Base-by-base conservation (phyloP, 371 early-diverging fungal species). In the Lichtheimia corymbifera region DNA sequence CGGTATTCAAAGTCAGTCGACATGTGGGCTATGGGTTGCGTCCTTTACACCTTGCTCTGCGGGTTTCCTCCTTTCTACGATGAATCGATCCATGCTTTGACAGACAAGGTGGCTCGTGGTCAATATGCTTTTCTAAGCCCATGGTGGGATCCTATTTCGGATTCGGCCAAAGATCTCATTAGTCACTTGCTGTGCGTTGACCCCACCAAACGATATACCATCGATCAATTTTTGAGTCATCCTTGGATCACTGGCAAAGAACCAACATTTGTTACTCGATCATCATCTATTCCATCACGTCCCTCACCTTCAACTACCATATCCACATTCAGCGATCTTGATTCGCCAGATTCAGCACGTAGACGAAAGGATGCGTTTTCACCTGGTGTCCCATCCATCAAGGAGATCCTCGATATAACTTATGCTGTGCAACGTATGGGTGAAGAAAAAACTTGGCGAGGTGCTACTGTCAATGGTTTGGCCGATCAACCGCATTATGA, bases 21-120 rank as follows among this genome's bases (percentile, higher is more conserved):
- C 71, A 89, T 94, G 88, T 96, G 97, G 97, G 92, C 95, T 15
- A 82, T 95, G 50, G 97, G 97, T 41, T 95, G 94, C 69, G 93
- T 96, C 50, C 82, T 95, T 5, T 96, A 95, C 63, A 92, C 93
- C 1, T 71, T 95, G 68, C 78, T 95, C 13, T 92, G 93, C 60
- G 97, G 95, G 0, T 93, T 91, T 68, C 95, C 94, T 52, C 95
- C 97, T 9, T 95, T 95, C 68, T 92, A 91, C 65, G 93, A 92
- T 61, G 92, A 92, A 59, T 88, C 89, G 59, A 88, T 89, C 54
- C 80, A 83, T 61, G 80, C 81, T 3, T 70, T 93, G 64, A 91
- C 91, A 2, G 84, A 88, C 62, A 90, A 90, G 70, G 91, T 93
- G 1, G 88, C 90, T 0, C 80, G 80, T 58, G 93, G 91, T 14